These are phyloP conservation scores for Colletotrichum euphorbiae DNA, from an alignment of 2,329 filamentous ascomycete species.

Conservation along the genomic window DNA sequence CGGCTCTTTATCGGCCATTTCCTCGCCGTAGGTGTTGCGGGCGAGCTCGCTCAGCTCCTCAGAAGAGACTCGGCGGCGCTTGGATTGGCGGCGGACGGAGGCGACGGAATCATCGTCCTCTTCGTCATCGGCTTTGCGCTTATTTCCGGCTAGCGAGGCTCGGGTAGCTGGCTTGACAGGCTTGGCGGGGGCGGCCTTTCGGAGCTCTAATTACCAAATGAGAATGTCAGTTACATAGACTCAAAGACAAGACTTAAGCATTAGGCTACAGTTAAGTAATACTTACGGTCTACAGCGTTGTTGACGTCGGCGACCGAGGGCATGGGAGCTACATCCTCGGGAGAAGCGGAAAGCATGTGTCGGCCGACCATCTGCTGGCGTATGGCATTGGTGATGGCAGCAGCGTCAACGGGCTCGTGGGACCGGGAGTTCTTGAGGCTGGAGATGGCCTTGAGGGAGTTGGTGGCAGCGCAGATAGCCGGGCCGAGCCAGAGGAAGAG, in stretches of 20 bases:
- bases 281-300: slow-evolving; percentile 1
- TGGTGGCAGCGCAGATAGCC: slow-evolving; percentile 2
- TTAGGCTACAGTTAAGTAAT: not conserved
- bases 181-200: slow-evolving; percentile 1
- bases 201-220: not conserved
- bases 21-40: not conserved
- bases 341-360: not conserved
- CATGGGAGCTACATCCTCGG: not conserved
- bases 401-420: slow-evolving; percentile 4
- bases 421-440: slow-evolving; percentile 1
- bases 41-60: slow-evolving; percentile 4
- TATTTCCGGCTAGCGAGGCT: not conserved
- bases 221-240: not conserved
- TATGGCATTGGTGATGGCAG: slow-evolving; percentile 3
- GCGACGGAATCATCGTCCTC: not conserved
- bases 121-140: not conserved
- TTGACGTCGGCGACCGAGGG: slow-evolving; percentile 1
- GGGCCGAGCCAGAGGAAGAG: slow-evolving; percentile 2
- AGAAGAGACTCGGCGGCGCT: not conserved
- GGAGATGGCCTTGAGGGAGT: slow-evolving; percentile 7
- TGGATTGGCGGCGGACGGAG: not conserved
- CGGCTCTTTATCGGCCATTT: slow-evolving; percentile 1
- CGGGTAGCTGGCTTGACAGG: not conserved
- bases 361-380: slow-evolving; percentile 2
- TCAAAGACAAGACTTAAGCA: not conserved